These are phyloP conservation scores for Kodamaea jinghongensis DNA, from an alignment of 805 yeast species.

Conservation along the genomic window DNA sequence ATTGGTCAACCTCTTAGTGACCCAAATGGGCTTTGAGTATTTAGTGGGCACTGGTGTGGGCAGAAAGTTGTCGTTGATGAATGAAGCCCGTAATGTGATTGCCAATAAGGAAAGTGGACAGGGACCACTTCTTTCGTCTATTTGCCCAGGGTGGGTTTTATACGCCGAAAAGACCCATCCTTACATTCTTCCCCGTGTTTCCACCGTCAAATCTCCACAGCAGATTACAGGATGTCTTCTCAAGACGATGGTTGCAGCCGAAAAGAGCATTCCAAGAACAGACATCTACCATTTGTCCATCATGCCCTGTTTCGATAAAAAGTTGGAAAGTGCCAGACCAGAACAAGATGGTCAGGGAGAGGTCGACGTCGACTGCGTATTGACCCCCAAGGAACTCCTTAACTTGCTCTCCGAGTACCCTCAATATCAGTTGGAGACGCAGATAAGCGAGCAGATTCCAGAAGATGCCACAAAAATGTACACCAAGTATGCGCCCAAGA, in stretches of 20 bases:
- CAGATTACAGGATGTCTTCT: slow-evolving; percentile 83
- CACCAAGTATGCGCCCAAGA: slow-evolving; percentile 45
- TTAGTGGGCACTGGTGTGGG: slow-evolving; percentile 87
- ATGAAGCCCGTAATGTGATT: slow-evolving; percentile 42
- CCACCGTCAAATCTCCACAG: slow-evolving; percentile 84
- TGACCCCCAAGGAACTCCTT: slow-evolving; percentile 85
- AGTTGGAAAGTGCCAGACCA: slow-evolving; percentile 87
- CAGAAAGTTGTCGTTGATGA: slow-evolving; percentile 57
- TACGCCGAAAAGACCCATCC: slow-evolving; percentile 97
- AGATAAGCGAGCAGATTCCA: slow-evolving; percentile 25
- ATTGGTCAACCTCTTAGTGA: slow-evolving; percentile 56
- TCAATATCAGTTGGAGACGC: slow-evolving; percentile 21
- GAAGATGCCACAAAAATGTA: slow-evolving; percentile 20
- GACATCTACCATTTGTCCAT: slow-evolving; percentile 75
- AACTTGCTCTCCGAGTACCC: slow-evolving; percentile 61
- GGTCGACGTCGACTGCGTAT: slow-evolving; percentile 86
- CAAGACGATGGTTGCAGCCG: slow-evolving; percentile 48
- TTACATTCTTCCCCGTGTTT: slow-evolving; percentile 64
- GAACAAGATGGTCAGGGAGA: slow-evolving; percentile 45
- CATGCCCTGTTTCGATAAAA: slow-evolving; percentile 98
- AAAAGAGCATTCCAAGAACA: slow-evolving; percentile 26
- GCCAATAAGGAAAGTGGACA: slow-evolving; percentile 40
- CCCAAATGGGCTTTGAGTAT: slow-evolving; percentile 63
- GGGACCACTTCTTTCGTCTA: slow-evolving; percentile 60
- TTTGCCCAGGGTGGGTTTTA: slow-evolving; percentile 96